Evolutionary conservation across 768 basidiomycete species (phyloP).

Genomic region (Rhizopogon roseolus): DNA sequence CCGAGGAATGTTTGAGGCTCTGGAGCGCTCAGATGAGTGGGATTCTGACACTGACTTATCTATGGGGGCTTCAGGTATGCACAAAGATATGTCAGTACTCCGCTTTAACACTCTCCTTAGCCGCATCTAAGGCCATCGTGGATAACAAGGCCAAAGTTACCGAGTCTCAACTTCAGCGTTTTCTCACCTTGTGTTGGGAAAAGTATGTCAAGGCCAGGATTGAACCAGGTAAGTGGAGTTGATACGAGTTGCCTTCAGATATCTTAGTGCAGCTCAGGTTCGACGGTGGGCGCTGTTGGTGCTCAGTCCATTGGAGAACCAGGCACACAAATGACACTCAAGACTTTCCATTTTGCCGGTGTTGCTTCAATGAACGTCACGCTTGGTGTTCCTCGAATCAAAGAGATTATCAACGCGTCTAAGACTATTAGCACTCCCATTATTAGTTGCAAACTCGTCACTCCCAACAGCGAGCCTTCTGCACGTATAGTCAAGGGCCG

Average conservation of each 20-base stretch:
- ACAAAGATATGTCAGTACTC: neutral
- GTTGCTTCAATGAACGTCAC: constrained; percentile 99
- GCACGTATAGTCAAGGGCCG: constrained; percentile 97
- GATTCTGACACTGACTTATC: constrained; percentile 73
- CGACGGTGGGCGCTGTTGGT: constrained; percentile 96
- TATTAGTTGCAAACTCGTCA: constrained; percentile 93
- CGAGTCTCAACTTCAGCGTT: constrained; percentile 66
- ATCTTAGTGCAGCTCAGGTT: constrained; percentile 45
- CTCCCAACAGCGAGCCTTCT: constrained; percentile 81
- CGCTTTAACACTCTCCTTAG: constrained; percentile 29
- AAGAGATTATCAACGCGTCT: constrained; percentile 99
- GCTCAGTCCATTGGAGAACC: constrained; percentile 99
- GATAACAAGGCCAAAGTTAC: constrained; percentile 92
- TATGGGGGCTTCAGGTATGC: constrained; percentile 67
- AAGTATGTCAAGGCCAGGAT: constrained; percentile 95
- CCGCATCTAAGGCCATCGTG: constrained; percentile 66
- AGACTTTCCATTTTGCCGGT: constrained; percentile 99
- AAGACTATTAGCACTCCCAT: constrained; percentile 96
- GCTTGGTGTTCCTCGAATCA: constrained; percentile 98
- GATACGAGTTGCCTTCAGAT: neutral
- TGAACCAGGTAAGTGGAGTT: constrained; percentile 66
- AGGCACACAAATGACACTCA: constrained; percentile 98
- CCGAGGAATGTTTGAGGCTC: constrained; percentile 81
- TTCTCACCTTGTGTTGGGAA: constrained; percentile 85
- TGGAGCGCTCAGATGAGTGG: constrained; percentile 72